Base-by-base conservation (phyloP, 352 stramenopile species). In the Pythium monospermum region DNA sequence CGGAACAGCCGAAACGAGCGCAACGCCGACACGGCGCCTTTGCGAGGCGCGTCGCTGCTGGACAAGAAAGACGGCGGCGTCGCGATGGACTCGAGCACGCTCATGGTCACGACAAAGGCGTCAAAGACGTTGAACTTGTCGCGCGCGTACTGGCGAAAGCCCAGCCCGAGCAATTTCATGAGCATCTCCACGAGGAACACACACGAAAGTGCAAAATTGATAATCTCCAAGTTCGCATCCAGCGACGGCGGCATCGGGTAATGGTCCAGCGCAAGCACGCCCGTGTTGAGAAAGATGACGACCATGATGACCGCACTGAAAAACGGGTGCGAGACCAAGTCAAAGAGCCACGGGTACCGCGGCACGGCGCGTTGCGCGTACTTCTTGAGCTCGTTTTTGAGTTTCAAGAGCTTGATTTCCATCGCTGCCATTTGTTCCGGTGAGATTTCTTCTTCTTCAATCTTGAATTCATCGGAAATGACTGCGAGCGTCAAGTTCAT, bases 401-500 rank as follows among this genome's bases (percentile, higher is more conserved):
- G 16, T 31, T 68, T 54, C 25, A 73, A 49, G n/a, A 63, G 53
- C 35, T 65, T 68, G 27, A 78, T 76, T 6, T 82, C 63, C 2
- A 64, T 48, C 1, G 54, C 44, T 2, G 57, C 65, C 6, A 44
- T 51, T 4, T 59, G 61, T 26, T 40, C 55, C 0, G 46, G 4
- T 6, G 45, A 18, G 6, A 12, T 6, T 15, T 53, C 58, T 7
- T 60, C 68, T 35, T 87, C 76, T 28, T 91, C 80, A 12, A 91
- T 64, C 26, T 84, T 86, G 49, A 96, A 97, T 30, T 94, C 82
- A 18, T 96, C 82, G 16, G 80, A 93, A 61, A 98, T 91, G 43
- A 98, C 91, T 8, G 90, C 91, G 16, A 98, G 73, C 7, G 84
- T 87, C 22, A 98, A 62, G 54, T 98, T 96, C 64, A 98, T 88